Percentiles rank a stretch among this genome's conserved stretches.
phyloP scores from a whole-genome alignment of 495 filamentous ascomycete genomes.

The Aspergillus olivimuriae region DNA sequence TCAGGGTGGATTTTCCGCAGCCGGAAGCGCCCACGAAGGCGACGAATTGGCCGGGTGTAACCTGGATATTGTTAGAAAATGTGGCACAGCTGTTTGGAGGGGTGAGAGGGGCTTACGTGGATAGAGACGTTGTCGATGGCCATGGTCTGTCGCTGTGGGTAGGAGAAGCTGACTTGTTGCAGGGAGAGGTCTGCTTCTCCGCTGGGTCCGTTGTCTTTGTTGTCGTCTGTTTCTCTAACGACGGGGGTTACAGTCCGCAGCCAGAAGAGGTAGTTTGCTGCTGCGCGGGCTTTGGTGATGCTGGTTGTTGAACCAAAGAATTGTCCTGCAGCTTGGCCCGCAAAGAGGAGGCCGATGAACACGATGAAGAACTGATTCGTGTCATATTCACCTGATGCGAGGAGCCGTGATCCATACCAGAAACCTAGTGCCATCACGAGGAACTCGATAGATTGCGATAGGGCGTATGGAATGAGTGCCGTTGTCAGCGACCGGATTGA shows the following conservation, averaged over 20 bases:
- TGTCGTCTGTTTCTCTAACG: constrained; percentile 25
- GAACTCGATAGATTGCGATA: constrained; percentile 14
- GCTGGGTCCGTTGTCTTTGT: constrained; percentile 11
- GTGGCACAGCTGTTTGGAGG: constrained; percentile 11
- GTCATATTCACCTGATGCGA: constrained; percentile 39
- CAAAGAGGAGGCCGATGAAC: constrained; percentile 47
- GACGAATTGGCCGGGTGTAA: constrained; percentile 47
- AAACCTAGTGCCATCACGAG: constrained; percentile 44
- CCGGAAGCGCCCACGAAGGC: constrained; percentile 60
- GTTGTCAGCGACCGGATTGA: constrained; percentile 16
- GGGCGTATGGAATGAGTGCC: constrained; percentile 7
- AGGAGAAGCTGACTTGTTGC: constrained; percentile 6
- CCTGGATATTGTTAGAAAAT: constrained; percentile 41
- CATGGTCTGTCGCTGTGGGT: constrained; percentile 1
- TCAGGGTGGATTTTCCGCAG: constrained; percentile 58
- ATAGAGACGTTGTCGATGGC: constrained; percentile 16
- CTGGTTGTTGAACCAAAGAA: constrained; percentile 40
- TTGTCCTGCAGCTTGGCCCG: constrained; percentile 36
- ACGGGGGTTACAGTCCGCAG: constrained; percentile 28
- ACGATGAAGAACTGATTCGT: constrained; percentile 43
- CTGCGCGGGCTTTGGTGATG: constrained; percentile 37
- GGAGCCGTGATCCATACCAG: constrained; percentile 41
- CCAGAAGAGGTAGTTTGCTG: constrained; percentile 43
- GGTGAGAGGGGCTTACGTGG: constrained; percentile 41
- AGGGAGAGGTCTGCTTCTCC: neutral